Conservation (phyloP, 345 rosid species). For the Nasturtium officinale region DNA sequence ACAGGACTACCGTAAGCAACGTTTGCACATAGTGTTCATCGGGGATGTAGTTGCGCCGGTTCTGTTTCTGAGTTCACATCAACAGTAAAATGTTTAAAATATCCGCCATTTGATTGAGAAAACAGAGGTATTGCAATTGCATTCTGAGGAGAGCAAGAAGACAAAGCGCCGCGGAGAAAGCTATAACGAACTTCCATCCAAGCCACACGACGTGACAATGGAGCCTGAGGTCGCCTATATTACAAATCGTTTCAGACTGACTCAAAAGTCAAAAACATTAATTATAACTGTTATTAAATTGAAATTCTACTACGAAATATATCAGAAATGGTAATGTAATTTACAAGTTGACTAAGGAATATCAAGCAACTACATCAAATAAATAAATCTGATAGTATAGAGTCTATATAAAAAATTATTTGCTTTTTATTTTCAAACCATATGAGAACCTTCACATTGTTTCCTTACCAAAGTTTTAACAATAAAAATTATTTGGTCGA, state of each 20-base stretch:
- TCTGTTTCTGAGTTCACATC: conserved; percentile 50
- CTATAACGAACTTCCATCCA: conserved; percentile 65
- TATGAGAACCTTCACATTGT: not conserved
- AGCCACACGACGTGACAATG: conserved; percentile 51
- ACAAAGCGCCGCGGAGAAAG: conserved; percentile 61
- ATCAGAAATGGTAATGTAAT: not conserved
- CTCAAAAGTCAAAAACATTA: not conserved
- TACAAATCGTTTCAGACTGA: not conserved
- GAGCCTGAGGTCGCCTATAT: conserved; percentile 15
- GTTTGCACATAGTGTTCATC: conserved; percentile 87
- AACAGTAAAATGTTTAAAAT: conserved; percentile 2
- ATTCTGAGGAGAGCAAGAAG: conserved; percentile 63
- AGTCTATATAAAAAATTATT: not conserved
- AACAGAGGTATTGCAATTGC: conserved; percentile 43
- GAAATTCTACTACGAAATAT: not conserved
- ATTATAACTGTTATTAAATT: not conserved
- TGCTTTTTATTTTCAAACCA: not conserved
- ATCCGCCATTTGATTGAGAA: not conserved
- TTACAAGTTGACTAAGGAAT: not conserved
- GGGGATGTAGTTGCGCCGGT: conserved; percentile 78
- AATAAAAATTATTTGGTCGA: too few species aligned
- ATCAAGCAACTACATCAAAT: not conserved
- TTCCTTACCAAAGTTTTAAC: too few species aligned
- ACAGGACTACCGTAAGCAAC: conserved; percentile 63
- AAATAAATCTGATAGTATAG: not conserved